Base-by-base conservation (phyloP, 176 grass and related monocot species). In the Ampelocalamus luodianensis region DNA sequence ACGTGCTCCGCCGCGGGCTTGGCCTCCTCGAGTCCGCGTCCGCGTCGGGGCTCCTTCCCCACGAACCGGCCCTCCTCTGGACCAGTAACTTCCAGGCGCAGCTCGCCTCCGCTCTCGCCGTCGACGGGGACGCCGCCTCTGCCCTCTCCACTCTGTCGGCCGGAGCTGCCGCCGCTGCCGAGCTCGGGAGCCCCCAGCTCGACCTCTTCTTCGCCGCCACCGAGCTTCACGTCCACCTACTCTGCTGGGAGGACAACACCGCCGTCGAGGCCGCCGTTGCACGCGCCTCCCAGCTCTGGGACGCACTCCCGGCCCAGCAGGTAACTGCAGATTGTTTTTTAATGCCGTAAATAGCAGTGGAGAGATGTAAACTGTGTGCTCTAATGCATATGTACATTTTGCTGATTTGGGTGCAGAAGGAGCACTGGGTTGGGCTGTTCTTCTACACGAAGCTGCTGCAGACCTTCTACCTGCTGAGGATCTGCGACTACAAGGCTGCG, bases 131-230 rank as follows among this genome's bases (percentile, higher is more conserved):
- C 81, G 85, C 89, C 68, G 50, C 91, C 13, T 87, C 80, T 12
- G 93, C 96, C 8, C 91, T 98, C 44, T 72, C 91, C 14, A 63
- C 96, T 1, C 90, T 98, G 0, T 85, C 78, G 12, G 65, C 68
- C 17, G 91, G 89, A 36, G 78, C 79, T 24, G 71, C 85, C 26
- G 91, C 96, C 2, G 96, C 96, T 20, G 24, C 88, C 3, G 91
- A 93, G 32, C 91, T 91, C n/a, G 43, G 75, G 37, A 89, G 78
- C 53, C 88, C 91, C 24, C 91, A 98, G 85, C 91, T 98, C 26
- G 86, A 95, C 93, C 89, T 98, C 62, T 98, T 98, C 86, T 98
- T 98, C 27, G 93, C 96, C 0, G 93, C 93, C 38, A 92, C 96
- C 56, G 59, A 67, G 4, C 78, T 98, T 59, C 96, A 98, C 80